Percentiles rank a stretch among this genome's conserved stretches.
phyloP scores from a whole-genome alignment of 805 yeast genomes.

The Clavispora santaluciae region DNA sequence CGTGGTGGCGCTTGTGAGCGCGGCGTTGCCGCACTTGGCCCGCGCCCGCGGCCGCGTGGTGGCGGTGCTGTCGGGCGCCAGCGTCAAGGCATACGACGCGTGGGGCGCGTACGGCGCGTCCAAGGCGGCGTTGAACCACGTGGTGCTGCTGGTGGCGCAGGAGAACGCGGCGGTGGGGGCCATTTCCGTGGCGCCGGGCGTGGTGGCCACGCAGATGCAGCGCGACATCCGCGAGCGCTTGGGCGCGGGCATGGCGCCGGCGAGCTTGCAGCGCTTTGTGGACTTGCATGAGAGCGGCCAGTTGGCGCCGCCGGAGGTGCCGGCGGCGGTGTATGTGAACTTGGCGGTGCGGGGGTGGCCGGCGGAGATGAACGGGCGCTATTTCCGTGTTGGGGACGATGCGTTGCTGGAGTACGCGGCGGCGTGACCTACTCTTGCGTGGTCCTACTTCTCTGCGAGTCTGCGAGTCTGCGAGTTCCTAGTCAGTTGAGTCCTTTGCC shows the following conservation, averaged over 20 bases:
- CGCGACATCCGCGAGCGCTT: slow-evolving; percentile 63
- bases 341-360: slow-evolving; percentile 60
- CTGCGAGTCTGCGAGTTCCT: no score
- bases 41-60: slow-evolving; percentile 57
- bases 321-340: slow-evolving; percentile 66
- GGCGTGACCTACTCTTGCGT: no score
- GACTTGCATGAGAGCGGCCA: slow-evolving; percentile 54
- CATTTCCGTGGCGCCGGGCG: slow-evolving; percentile 88
- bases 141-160: slow-evolving; percentile 58
- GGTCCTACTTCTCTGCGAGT: no score
- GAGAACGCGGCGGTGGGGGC: slow-evolving; percentile 61
- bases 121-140: slow-evolving; percentile 85
- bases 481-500: no score
- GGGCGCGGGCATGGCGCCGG: slow-evolving; percentile 55
- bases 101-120: slow-evolving; percentile 94
- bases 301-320: slow-evolving; percentile 64
- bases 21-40: slow-evolving; percentile 55
- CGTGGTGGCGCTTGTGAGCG: slow-evolving; percentile 53
- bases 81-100: slow-evolving; percentile 54
- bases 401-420: slow-evolving; percentile 1
- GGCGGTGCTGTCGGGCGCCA: slow-evolving; percentile 89
- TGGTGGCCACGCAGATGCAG: slow-evolving; percentile 91
- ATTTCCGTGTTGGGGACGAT: slow-evolving; percentile 56
- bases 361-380: slow-evolving; percentile 57
- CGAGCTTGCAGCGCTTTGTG: slow-evolving; percentile 55